Conservation (phyloP, 2,329 filamentous ascomycete genomes). For the Cladosporium sp. region DNA sequence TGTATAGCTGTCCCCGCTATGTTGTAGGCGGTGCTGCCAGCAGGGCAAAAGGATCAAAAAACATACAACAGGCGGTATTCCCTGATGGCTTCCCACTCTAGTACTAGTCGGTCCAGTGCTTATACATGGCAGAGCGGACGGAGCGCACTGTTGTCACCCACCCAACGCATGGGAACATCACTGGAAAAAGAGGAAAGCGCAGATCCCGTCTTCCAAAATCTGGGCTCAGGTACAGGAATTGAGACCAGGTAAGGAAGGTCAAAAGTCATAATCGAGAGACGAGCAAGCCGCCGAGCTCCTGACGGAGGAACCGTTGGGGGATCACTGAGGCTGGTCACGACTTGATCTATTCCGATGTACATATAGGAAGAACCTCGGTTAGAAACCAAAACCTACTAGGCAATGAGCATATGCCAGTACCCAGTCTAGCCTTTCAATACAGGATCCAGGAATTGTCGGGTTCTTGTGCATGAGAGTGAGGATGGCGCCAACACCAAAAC, state of each 20-base stretch:
- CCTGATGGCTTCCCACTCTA: not conserved
- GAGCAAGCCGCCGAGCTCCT: not conserved
- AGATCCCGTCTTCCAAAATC: not conserved
- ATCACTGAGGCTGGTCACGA: not conserved
- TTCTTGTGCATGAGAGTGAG: not conserved
- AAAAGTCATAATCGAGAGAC: not conserved
- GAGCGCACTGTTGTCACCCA: too few species aligned
- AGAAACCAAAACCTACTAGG: not conserved
- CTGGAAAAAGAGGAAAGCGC: not conserved
- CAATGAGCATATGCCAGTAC: not conserved
- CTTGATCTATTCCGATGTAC: not conserved
- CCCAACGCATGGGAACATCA: too few species aligned
- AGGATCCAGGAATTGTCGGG: slow-evolving; percentile 1
- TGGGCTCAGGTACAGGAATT: not conserved
- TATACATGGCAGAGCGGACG: too few species aligned
- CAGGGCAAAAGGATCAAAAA: too few species aligned
- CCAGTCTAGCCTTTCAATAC: not conserved
- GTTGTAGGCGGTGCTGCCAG: too few species aligned
- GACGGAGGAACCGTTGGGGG: not conserved
- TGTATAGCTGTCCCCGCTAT: too few species aligned
- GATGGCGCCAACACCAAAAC: not conserved
- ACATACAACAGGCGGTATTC: not conserved
- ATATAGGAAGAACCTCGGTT: not conserved
- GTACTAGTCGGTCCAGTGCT: too few species aligned
- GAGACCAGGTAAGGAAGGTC: not conserved